Evolutionary conservation across 257 asterid genomes (phyloP).

Genomic region (Solanum sitiens): DNA sequence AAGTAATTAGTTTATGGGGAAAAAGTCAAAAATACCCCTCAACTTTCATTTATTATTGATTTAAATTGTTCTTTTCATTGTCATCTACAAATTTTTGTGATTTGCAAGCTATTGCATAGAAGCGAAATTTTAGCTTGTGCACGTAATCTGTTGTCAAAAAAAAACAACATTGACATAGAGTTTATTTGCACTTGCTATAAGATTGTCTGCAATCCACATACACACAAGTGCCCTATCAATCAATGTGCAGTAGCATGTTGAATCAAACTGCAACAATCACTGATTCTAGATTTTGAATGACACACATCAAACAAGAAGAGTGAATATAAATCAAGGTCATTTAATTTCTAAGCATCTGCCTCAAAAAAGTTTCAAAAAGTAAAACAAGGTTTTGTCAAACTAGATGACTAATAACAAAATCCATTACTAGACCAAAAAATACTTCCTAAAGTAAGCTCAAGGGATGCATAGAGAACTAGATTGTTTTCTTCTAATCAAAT

Average conservation of each 20-base stretch:
- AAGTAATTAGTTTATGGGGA: too few species aligned
- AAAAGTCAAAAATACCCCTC: too few species aligned
- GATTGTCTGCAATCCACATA: background rate
- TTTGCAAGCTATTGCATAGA: too few species aligned
- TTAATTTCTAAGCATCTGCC: background rate
- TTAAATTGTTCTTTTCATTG: too few species aligned
- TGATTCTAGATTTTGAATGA: background rate
- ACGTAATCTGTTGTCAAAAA: too few species aligned
- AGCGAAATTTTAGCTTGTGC: too few species aligned
- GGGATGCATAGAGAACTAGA: background rate
- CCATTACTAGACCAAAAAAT: background rate
- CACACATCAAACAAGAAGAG: background rate
- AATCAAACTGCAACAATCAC: background rate
- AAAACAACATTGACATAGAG: too few species aligned
- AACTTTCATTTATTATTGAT: too few species aligned
- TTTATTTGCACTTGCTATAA: background rate
- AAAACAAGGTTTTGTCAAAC: background rate
- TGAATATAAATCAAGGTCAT: background rate
- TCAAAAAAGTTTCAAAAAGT: background rate
- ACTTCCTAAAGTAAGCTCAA: background rate
- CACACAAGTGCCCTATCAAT: background rate
- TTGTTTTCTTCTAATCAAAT: background rate
- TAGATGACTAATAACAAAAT: background rate
- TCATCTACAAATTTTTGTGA: too few species aligned
- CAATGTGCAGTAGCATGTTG: background rate